Conservation (phyloP, 208 protist genomes). For the Leishmania gerbilli region DNA sequence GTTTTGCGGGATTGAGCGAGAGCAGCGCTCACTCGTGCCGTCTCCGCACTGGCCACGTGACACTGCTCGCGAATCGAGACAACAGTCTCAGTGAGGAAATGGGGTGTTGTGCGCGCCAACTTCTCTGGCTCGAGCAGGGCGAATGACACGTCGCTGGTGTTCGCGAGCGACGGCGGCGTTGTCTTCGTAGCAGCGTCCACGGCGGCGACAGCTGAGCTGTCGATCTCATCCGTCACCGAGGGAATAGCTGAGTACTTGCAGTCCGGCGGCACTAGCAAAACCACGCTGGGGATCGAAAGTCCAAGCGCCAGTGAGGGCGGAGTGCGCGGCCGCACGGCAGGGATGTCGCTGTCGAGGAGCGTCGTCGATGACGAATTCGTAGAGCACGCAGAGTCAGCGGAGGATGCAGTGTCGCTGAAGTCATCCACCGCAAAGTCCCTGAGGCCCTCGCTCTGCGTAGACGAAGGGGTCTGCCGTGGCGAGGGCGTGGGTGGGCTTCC, state of each 20-base stretch:
- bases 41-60: too few species aligned
- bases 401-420: conserved; percentile 2
- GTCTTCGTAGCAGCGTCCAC: background rate
- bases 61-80: background rate
- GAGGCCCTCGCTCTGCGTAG: background rate
- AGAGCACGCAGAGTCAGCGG: conserved; percentile 2
- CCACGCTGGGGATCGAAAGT: background rate
- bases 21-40: background rate
- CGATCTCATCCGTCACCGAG: background rate
- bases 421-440: background rate
- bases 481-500: background rate
- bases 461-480: background rate
- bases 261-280: background rate
- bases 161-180: background rate
- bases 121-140: conserved; percentile 2
- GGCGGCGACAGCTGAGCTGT: background rate
- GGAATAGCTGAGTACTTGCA: background rate
- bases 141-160: background rate
- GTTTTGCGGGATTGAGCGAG: background rate
- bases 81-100: background rate
- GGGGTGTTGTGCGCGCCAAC: background rate
- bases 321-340: background rate
- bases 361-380: conserved; percentile 3
- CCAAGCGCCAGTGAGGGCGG: background rate
- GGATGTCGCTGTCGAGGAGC: background rate